A percentile compares a stretch with the other conserved stretches of the same genome.
These are phyloP conservation scores for Geosmithia morbida DNA, from an alignment of 2,329 filamentous ascomycete genomes.

Conservation along the genomic window DNA sequence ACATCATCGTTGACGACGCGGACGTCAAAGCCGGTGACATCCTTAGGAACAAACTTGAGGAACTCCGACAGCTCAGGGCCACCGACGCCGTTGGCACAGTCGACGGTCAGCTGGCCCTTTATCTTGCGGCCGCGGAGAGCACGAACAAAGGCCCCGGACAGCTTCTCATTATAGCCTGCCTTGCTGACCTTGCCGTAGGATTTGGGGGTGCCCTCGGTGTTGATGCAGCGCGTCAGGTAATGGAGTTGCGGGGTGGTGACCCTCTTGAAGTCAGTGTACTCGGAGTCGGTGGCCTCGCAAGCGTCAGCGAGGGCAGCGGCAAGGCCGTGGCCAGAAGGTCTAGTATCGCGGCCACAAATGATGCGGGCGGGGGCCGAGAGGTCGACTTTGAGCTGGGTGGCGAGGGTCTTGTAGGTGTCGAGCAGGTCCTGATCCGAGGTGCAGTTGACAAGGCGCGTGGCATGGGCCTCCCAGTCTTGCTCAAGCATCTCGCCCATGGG, in stretches of 20 bases:
- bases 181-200: slow-evolving; percentile 84
- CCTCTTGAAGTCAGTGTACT: slow-evolving; percentile 75
- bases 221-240: slow-evolving; percentile 88
- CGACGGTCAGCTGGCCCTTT: slow-evolving; percentile 63
- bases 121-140: slow-evolving; percentile 68
- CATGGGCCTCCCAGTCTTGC: slow-evolving; percentile 84
- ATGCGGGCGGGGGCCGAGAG: slow-evolving; percentile 58
- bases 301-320: slow-evolving; percentile 68
- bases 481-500: slow-evolving; percentile 97
- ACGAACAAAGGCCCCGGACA: slow-evolving; percentile 68
- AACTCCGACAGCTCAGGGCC: slow-evolving; percentile 81
- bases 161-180: slow-evolving; percentile 88
- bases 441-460: slow-evolving; percentile 81
- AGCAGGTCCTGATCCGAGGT: slow-evolving; percentile 59
- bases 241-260: slow-evolving; percentile 96
- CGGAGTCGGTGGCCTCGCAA: slow-evolving; percentile 58
- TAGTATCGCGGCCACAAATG: slow-evolving; percentile 83
- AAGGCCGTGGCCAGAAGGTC: slow-evolving; percentile 77
- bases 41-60: slow-evolving; percentile 64
- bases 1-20: slow-evolving; percentile 89
- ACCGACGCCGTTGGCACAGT: slow-evolving; percentile 94
- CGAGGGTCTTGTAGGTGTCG: slow-evolving; percentile 62
- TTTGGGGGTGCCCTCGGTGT: slow-evolving; percentile 76
- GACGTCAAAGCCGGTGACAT: slow-evolving; percentile 61
- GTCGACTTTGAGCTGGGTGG: slow-evolving; percentile 63